These are phyloP conservation scores for Lophiotrema nucula DNA, from an alignment of 495 filamentous ascomycete genomes.

Conservation along the genomic window DNA sequence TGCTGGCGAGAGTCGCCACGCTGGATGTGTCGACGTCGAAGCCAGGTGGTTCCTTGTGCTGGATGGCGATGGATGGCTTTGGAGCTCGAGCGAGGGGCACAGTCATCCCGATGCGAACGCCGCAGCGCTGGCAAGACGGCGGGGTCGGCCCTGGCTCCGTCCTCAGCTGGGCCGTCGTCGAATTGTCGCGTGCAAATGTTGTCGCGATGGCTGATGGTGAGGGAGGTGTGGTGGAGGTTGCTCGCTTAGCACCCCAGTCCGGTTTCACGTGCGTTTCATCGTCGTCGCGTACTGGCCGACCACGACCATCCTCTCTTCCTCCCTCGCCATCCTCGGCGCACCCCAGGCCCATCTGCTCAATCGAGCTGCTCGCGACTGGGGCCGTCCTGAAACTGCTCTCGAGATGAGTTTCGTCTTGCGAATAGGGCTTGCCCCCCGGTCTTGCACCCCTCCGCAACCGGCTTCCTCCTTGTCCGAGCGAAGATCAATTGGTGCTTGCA, in stretches of 20 bases:
- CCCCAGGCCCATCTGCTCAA: slow-evolving; percentile 16
- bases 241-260: not conserved
- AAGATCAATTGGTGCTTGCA: slow-evolving; percentile 8
- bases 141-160: not conserved
- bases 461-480: slow-evolving; percentile 25
- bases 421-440: slow-evolving; percentile 22
- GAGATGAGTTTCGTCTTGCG: slow-evolving; percentile 27
- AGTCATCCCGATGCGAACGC: not conserved
- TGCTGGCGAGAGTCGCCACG: not conserved
- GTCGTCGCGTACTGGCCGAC: slow-evolving; percentile 5
- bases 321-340: not conserved
- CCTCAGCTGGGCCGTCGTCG: slow-evolving; percentile 3
- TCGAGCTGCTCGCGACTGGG: slow-evolving; percentile 16
- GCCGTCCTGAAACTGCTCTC: slow-evolving; percentile 26
- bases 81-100: not conserved
- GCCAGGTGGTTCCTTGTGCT: not conserved
- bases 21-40: slow-evolving; percentile 4
- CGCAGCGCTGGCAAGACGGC: not conserved
- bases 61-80: not conserved
- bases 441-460: slow-evolving; percentile 5
- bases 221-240: not conserved
- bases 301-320: not conserved
- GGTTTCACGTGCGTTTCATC: slow-evolving; percentile 1
- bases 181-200: not conserved
- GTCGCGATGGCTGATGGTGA: slow-evolving; percentile 7